phyloP scores from a whole-genome alignment of 331 rosid genomes.

The Cucumis variabilis region DNA sequence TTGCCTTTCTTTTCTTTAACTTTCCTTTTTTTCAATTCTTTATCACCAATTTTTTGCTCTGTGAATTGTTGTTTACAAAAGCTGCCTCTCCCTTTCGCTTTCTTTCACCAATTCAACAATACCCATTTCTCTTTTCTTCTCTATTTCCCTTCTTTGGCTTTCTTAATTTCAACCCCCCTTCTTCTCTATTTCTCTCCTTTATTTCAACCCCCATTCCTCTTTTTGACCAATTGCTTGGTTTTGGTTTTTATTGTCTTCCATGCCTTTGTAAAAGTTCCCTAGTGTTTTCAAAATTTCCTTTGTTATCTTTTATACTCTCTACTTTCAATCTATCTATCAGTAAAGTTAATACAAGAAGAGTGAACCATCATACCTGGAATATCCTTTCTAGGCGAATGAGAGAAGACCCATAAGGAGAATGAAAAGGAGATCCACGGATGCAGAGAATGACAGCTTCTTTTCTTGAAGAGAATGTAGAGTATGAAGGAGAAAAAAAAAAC shows the following conservation, averaged over 20 bases:
- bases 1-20: too few relatives aligned
- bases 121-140: background rate
- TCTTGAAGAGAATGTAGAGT: too few relatives aligned
- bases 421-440: too few relatives aligned
- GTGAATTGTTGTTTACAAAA: conserved; percentile 33
- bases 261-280: background rate
- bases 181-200: background rate
- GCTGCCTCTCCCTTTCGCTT: background rate
- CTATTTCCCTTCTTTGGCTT: background rate
- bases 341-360: background rate
- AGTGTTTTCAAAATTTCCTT: conserved; percentile 23
- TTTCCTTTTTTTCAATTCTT: background rate
- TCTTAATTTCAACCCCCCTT: background rate
- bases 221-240: background rate
- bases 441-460: too few relatives aligned
- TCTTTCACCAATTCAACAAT: conserved; percentile 13
- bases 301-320: conserved; percentile 7
- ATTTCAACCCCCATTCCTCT: background rate
- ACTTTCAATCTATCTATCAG: background rate
- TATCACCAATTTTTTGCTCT: conserved; percentile 27
- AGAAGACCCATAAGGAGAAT: too few relatives aligned
- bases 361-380: too few relatives aligned
- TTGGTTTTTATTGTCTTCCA: background rate
- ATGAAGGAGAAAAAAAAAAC: too few relatives aligned
- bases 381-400: too few relatives aligned